Base-by-base conservation (phyloP, 202 grass and related monocot genomes). In the Setaria italica region DNA sequence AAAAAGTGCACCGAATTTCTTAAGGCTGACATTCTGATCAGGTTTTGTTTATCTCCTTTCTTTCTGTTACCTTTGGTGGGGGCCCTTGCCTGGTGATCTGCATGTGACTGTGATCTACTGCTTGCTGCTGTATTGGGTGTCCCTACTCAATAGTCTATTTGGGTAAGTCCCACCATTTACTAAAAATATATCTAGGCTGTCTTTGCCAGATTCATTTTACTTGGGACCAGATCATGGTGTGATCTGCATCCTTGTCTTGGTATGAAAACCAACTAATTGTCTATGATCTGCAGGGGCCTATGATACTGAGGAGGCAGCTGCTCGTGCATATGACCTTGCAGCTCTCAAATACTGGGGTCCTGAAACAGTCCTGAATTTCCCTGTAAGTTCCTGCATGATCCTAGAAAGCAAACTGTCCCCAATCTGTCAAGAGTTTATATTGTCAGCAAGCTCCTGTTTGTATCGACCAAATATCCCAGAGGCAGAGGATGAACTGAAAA, bases 291-390 rank as follows among this genome's bases (percentile, higher is more conserved):
- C 77, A 99, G 97, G 97, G 83, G 97, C 94, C 0, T 90, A 99
- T 15, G 97, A 99, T 45, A 92, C 51, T 10, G 97, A 99, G 85
- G 91, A 91, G 70, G 94, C 92, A 65, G 94, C 97, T 29, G 94
- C 94, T 17, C 92, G 75, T 34, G 87, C 94, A 0, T 90, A 99
- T 19, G 97, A 99, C 55, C 92, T 94, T 53, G 94, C 94, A 32
- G 94, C 97, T 57, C 89, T 99, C 46, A 99, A 95, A 48, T 99
- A 95, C 41, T 99, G 93, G 93, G 96, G 91, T 34, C 75, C 91
- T 41, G 88, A 92, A 90, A 91, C 58, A 87, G 65, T 60, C 92
- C 88, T 99, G 9, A 97, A 99, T 81, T 99, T 99, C 82, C 68
- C 94, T 12, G 97, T 99, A 92, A 84, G 80, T 67, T 76, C 69